Percentiles rank a stretch among this genome's conserved stretches.
These are phyloP conservation scores for Parietaria judaica DNA, from an alignment of 306 rosid species.

Conservation along the genomic window DNA sequence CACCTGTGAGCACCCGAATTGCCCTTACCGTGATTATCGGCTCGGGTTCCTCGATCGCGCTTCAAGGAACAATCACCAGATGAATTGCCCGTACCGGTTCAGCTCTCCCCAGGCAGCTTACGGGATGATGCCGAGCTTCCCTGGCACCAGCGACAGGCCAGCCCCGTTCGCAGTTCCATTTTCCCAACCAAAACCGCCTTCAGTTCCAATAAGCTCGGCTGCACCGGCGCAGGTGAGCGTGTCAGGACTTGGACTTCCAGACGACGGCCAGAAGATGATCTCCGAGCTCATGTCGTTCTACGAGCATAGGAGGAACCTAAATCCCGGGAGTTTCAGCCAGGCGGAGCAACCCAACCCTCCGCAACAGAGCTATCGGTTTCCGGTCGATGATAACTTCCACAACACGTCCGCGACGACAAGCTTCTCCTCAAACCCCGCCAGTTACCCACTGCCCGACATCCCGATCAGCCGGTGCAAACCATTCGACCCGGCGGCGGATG, in stretches of 20 bases:
- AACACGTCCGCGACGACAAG: constrained; percentile 11
- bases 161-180: constrained; percentile 16
- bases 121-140: constrained; percentile 27
- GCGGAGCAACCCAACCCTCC: constrained; percentile 3
- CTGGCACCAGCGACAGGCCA: constrained; percentile 20
- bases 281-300: constrained; percentile 38
- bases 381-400: constrained; percentile 18
- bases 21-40: constrained; percentile 29
- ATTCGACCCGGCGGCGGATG: constrained; percentile 25
- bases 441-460: constrained; percentile 15
- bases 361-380: constrained; percentile 23
- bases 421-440: constrained; percentile 15
- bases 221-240: constrained; percentile 14
- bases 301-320: constrained; percentile 24
- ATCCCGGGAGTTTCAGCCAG: constrained; percentile 11
- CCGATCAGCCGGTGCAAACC: constrained; percentile 27
- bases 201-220: constrained; percentile 14
- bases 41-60: constrained; percentile 36
- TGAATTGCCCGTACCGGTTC: constrained; percentile 29
- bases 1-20: constrained; percentile 32
- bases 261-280: constrained; percentile 45
- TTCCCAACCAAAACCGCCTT: constrained; percentile 24
- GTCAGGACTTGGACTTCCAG: constrained; percentile 28
- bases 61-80: constrained; percentile 43
- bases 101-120: constrained; percentile 23